Base-by-base conservation (phyloP, 306 rosid species). In the Gillenia trifoliata region DNA sequence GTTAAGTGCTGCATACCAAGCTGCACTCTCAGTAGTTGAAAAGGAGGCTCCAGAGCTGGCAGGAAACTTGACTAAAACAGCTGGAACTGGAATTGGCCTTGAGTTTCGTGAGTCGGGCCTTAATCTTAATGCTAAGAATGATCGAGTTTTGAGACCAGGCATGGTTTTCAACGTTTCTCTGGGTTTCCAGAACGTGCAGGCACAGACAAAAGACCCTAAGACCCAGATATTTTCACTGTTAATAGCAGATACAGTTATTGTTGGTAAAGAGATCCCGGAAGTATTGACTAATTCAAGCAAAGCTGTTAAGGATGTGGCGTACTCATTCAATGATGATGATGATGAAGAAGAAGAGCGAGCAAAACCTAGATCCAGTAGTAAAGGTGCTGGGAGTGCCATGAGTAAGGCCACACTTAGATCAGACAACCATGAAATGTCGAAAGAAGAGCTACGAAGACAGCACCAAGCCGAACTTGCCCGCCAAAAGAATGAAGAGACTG, bases 391-490 rank as follows among this genome's bases (percentile, higher is more conserved):
- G 61, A 49, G 59, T 26, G 50, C 59, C 49, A 56, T 50, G 70
- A 71, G 78, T 33, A 81, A 81, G 77, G 77, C 84, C 29, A 81
- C 81, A 15, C 80, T 81, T 57, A 62, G 84, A 40, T 81, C 84
- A 22, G 84, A 72, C 64, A 81, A 81, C 74, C 84, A 81, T 33
- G 84, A 81, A 49, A 76, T 81, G 77, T 81, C 84, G 23, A 81
- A 81, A 38, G 84, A 80, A 59, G 84, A 81, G 72, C 69, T 71
- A 25, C 77, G 81, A 13, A 76, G 81, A 75, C 84, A 81, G 57
- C 84, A 81, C 49, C 84, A 81, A 66, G 84, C 84, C 0, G 84
- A 81, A 49, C 84, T 81, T 59, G 84, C 84, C 23, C 77, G 84
- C 20, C 84, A 81, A 70, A 81, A 81, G 49, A 81, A 81, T 61